Percentiles rank a stretch among this genome's conserved stretches.
phyloP scores from a whole-genome alignment of 2,329 filamentous ascomycete genomes.

The Leptodontidium sp. region DNA sequence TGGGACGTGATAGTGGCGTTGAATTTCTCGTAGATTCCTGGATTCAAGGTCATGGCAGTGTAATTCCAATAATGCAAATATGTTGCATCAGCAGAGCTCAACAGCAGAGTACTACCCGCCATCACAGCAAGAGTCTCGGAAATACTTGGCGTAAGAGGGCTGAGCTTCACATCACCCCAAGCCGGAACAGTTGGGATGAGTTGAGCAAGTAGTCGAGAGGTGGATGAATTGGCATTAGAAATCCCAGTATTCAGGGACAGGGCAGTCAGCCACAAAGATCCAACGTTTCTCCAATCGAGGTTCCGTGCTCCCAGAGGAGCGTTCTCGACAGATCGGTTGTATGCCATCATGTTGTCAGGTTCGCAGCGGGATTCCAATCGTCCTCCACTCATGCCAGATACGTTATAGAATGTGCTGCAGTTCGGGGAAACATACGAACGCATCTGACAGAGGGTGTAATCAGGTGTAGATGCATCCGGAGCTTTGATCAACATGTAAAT shows the following conservation, averaged over 20 bases:
- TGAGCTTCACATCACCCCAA: constrained; percentile 51
- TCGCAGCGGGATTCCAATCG: constrained; percentile 69
- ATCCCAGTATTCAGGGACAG: constrained; percentile 65
- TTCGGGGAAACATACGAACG: constrained; percentile 68
- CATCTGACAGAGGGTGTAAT: constrained; percentile 74
- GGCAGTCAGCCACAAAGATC: constrained; percentile 60
- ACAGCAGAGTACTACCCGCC: constrained; percentile 70
- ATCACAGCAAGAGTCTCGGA: constrained; percentile 78
- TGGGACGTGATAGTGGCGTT: constrained; percentile 69
- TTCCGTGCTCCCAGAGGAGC: constrained; percentile 46
- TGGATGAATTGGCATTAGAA: constrained; percentile 63
- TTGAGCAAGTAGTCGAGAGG: constrained; percentile 65
- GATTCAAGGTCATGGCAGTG: constrained; percentile 50
- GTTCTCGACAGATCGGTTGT: constrained; percentile 54
- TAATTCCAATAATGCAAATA: constrained; percentile 67
- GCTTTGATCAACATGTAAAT: constrained; percentile 72
- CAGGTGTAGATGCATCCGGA: constrained; percentile 44
- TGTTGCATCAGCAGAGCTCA: constrained; percentile 64
- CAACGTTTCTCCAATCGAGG: constrained; percentile 64
- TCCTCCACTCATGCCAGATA: constrained; percentile 65
- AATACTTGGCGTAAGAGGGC: constrained; percentile 66
- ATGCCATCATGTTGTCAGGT: constrained; percentile 60
- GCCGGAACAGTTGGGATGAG: constrained; percentile 53
- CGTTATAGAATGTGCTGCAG: constrained; percentile 70
- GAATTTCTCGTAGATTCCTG: constrained; percentile 64